Evolutionary conservation across 179 eudicot genomes (phyloP), one percentile per base, ranked within the genome.

Genomic region (Spinacia oleracea): DNA sequence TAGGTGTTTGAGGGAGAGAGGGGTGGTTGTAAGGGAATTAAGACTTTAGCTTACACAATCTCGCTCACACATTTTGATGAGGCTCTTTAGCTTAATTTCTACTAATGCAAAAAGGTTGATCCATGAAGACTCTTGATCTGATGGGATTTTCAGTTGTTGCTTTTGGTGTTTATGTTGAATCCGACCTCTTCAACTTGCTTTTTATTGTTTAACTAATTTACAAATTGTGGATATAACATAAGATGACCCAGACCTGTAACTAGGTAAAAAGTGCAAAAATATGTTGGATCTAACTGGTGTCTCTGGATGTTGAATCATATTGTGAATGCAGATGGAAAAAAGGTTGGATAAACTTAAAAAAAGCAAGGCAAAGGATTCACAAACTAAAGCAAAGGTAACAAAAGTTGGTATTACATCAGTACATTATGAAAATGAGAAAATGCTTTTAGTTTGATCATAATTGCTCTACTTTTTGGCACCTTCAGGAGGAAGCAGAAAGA

Each of bases 401-500:
- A 62, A 38, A 46, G 45, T 21, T 80, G 64, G 16, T 66, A 69
- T 43, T 40, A 53, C 51, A 69, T 27, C 21, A 31, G 29, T 20
- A 23, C 31, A 18, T 42, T 56, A 60, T 60, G 34, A 60, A 1
- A 4, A 34, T 35, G 35, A 27, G 38, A 35, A 55, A 42, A 14
- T 16, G 20, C 20, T n/a, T 6, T 56, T 63, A 21, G 23, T 7
- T 15, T 77, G 29, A 75, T 69, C 29, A 76, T 34, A 21, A 66
- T 66, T 25, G 48, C 78, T 70, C 74, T 56, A 75, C 76, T 59
- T 81, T 68, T 66, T 77, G 59, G 60, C 48, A 62, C 79, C 81
- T 81, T 75, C 89, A 96, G 99, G 99, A 96, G 83, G 99, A 96
- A 88, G 94, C 99, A 81, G 99, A 93, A 81, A 96, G 85, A 86